Conservation (phyloP, 1,139 yeast genomes). For the Nadsonia starkeyi-henricii region DNA sequence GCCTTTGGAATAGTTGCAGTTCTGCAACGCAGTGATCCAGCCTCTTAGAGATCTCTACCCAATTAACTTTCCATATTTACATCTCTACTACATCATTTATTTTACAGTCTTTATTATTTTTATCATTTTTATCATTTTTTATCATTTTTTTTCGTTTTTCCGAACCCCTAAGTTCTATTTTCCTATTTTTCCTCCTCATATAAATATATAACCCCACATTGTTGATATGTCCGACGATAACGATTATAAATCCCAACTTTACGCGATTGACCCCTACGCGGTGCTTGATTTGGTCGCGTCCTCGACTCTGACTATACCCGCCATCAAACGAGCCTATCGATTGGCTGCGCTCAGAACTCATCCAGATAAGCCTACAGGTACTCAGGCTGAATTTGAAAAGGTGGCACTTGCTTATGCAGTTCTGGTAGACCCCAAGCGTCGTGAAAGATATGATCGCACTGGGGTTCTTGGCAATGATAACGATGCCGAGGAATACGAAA, state of each 20-base stretch:
- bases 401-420: conserved; percentile 68
- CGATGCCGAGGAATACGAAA: conserved; percentile 33
- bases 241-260: background rate
- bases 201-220: no score
- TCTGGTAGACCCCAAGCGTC: conserved; percentile 42
- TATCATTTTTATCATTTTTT: no score
- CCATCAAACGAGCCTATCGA: conserved; percentile 60
- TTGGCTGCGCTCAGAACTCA: conserved; percentile 55
- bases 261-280: conserved; percentile 44
- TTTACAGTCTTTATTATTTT: no score
- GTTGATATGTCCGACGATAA: no score
- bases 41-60: no score
- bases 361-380: conserved; percentile 55
- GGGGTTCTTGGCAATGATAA: conserved; percentile 44
- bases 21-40: no score
- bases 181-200: no score
- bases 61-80: no score
- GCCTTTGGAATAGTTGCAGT: no score
- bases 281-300: conserved; percentile 31
- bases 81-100: no score
- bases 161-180: no score
- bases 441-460: conserved; percentile 50
- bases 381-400: conserved; percentile 40
- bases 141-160: no score
- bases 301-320: conserved; percentile 28